A percentile compares a stretch with the other conserved stretches of the same genome.
Evolutionary conservation across 495 filamentous ascomycete genomes (phyloP).

Genomic region (Pseudotulostoma volvatum): DNA sequence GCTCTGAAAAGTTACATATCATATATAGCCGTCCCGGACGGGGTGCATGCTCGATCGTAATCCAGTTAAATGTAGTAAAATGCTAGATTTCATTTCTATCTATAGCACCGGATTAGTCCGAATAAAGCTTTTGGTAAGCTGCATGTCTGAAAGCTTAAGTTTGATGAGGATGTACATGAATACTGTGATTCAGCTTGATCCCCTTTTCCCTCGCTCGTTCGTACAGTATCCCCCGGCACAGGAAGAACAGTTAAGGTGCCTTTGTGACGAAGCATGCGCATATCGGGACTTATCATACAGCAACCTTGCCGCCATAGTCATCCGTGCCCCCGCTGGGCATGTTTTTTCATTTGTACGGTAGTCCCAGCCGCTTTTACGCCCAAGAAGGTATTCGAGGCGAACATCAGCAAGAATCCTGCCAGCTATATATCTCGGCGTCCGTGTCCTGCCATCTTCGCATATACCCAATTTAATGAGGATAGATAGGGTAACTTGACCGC

Average conservation of each 20-base stretch:
- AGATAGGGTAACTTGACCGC: conserved; percentile 97
- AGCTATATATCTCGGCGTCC: conserved; percentile 66
- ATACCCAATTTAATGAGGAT: conserved; percentile 89
- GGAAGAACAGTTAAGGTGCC: conserved; percentile 84
- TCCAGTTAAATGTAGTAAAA: no score
- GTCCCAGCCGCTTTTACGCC: conserved; percentile 93
- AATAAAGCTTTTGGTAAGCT: no score
- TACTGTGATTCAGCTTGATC: no score
- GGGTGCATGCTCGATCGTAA: no score
- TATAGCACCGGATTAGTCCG: no score
- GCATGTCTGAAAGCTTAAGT: no score
- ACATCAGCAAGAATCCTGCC: conserved; percentile 65
- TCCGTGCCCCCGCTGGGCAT: conserved; percentile 85
- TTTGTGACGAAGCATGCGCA: conserved; percentile 87
- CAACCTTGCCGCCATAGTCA: conserved; percentile 75
- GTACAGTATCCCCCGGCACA: conserved; percentile 93
- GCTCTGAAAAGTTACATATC: no score
- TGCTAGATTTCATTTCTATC: no score
- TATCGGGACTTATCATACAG: conserved; percentile 91
- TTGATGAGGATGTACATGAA: no score
- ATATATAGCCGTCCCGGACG: no score
- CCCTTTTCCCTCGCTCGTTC: conserved; percentile 81
- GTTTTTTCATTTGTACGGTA: conserved; percentile 94
- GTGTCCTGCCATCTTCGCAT: conserved; percentile 55
- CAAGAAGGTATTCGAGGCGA: conserved; percentile 70